Conservation (phyloP, 164 flowering plant genomes). For the Tinospora cordifolia region DNA sequence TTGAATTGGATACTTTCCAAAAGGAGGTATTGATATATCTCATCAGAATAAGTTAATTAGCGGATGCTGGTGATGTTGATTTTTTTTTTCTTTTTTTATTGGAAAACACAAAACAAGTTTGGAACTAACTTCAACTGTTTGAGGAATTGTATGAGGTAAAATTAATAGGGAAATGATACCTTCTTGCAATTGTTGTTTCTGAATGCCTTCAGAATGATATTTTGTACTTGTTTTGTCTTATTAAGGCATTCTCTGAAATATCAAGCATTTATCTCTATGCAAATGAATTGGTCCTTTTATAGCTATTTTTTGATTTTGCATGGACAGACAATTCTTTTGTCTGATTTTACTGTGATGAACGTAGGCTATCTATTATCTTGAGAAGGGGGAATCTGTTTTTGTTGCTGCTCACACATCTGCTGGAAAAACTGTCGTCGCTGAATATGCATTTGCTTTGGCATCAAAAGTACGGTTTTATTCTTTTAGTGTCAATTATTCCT, state of each 20-base stretch:
- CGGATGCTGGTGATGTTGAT: too few relatives aligned
- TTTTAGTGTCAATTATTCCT: neutral
- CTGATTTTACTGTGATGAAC: neutral
- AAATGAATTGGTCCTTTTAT: neutral
- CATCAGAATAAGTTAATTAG: too few relatives aligned
- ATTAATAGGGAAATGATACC: too few relatives aligned
- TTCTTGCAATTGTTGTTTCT: too few relatives aligned
- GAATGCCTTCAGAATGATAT: too few relatives aligned
- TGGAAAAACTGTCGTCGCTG: slow-evolving; percentile 98
- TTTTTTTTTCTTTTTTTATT: too few relatives aligned
- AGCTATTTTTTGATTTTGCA: neutral
- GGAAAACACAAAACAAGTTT: too few relatives aligned
- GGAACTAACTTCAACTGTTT: too few relatives aligned
- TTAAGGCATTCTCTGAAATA: neutral
- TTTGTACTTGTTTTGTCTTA: neutral
- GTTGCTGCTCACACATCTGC: slow-evolving; percentile 99
- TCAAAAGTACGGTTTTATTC: slow-evolving; percentile 48
- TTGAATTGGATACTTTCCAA: slow-evolving; percentile 85
- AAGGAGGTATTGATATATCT: slow-evolving; percentile 54
- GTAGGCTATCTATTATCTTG: slow-evolving; percentile 93
- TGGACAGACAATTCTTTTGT: neutral
- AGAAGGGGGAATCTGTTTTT: slow-evolving; percentile 94
- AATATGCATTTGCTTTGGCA: slow-evolving; percentile 97
- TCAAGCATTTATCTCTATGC: neutral
- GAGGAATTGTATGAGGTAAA: too few relatives aligned